Conservation (phyloP, 176 grass and related monocot genomes). For the Carex cristatella region DNA sequence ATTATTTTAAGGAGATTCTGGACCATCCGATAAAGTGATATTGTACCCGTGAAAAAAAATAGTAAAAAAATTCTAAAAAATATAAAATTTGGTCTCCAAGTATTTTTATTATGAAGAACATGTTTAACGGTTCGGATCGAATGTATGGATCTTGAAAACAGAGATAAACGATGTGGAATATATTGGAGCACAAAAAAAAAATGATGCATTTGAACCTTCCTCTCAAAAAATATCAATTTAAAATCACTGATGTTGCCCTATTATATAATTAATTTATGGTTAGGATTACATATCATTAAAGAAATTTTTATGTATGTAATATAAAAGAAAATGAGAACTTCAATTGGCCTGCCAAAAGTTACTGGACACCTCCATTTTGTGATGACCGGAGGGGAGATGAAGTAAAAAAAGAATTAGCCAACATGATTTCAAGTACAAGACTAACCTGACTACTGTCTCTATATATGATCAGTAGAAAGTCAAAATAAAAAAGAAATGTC, state of each 20-base stretch:
- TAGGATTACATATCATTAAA: not conserved
- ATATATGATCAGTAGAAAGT: conserved; percentile 8
- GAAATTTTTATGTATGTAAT: not conserved
- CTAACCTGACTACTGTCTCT: conserved; percentile 10
- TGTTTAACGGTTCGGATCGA: no score
- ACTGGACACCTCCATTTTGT: not conserved
- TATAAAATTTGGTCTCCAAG: no score
- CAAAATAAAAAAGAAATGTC: conserved; percentile 11
- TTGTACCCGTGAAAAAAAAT: no score
- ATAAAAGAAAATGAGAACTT: not conserved
- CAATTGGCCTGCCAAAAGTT: not conserved
- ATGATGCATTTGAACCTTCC: no score
- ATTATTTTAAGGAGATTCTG: no score
- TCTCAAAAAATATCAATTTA: not conserved
- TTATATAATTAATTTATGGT: not conserved
- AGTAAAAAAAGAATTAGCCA: not conserved
- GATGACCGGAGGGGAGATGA: not conserved
- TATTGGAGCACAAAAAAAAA: no score
- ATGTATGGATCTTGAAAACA: no score
- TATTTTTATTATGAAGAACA: no score
- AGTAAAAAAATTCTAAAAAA: no score
- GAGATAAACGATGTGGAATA: no score
- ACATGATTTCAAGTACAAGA: conserved; percentile 7
- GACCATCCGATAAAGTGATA: no score
- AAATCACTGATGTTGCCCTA: not conserved